phyloP scores from a whole-genome alignment of 2,329 filamentous ascomycete genomes.

The Fusarium sp. region DNA sequence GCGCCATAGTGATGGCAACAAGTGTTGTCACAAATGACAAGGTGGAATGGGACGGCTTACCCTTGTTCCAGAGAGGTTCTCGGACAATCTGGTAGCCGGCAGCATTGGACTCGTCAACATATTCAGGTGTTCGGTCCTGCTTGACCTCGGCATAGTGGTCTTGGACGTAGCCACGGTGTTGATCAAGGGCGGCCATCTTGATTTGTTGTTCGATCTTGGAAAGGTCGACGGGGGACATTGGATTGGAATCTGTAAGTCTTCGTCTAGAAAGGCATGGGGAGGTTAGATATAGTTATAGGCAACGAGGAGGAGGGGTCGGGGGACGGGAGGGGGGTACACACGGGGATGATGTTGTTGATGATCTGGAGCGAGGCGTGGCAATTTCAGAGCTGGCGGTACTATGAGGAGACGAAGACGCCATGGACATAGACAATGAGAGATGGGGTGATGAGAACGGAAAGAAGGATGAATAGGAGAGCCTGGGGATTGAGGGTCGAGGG shows the following conservation, averaged over 20 bases:
- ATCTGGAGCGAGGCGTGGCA: conserved; percentile 61
- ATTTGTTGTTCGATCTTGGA: conserved; percentile 66
- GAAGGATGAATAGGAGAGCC: conserved; percentile 38
- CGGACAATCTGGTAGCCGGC: conserved; percentile 69
- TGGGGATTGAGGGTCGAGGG: conserved; percentile 40
- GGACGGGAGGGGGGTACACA: conserved; percentile 56
- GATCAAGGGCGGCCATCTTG: conserved; percentile 68
- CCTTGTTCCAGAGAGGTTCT: conserved; percentile 73
- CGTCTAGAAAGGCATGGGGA: conserved; percentile 60
- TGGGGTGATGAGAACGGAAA: conserved; percentile 39
- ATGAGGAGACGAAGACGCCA: conserved; percentile 51
- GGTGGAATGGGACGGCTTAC: conserved; percentile 51
- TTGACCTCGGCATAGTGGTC: conserved; percentile 65
- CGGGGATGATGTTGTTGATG: conserved; percentile 56
- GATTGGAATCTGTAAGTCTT: conserved; percentile 62
- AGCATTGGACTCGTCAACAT: conserved; percentile 61
- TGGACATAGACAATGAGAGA: conserved; percentile 38
- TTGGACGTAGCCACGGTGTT: conserved; percentile 68
- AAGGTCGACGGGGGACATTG: conserved; percentile 66
- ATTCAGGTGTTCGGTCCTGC: conserved; percentile 63
- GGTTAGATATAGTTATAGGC: conserved; percentile 57
- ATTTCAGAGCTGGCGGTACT: conserved; percentile 61
- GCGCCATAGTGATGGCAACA: conserved; percentile 23
- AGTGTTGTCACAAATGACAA: conserved; percentile 16
- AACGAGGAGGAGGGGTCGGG: conserved; percentile 46